A percentile compares a stretch with the other conserved stretches of the same genome.
Conservation (phyloP, 768 basidiomycete species). For the Tricholoma furcatifolium region DNA sequence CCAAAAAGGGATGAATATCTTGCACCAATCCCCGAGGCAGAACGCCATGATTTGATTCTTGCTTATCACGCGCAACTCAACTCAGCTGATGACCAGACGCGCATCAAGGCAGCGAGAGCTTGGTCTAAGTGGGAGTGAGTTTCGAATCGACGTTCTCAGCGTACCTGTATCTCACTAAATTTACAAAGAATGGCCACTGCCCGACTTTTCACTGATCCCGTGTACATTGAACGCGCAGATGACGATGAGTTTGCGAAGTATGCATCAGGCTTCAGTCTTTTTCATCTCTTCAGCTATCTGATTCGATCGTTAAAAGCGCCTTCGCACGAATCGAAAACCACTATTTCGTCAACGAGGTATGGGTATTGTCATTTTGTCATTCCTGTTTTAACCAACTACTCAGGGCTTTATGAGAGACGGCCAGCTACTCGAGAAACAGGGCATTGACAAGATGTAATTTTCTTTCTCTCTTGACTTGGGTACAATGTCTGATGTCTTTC, state of each 20-base stretch:
- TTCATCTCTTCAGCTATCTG: background rate
- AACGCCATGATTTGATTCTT: slow-evolving; percentile 75
- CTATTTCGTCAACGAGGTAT: slow-evolving; percentile 80
- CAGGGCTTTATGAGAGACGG: slow-evolving; percentile 89
- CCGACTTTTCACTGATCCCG: slow-evolving; percentile 67
- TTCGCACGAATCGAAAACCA: slow-evolving; percentile 91
- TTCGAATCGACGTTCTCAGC: background rate
- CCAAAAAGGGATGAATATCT: slow-evolving; percentile 75
- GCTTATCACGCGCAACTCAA: slow-evolving; percentile 85
- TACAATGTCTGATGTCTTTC: background rate
- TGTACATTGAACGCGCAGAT: slow-evolving; percentile 64
- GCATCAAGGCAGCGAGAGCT: slow-evolving; percentile 72
- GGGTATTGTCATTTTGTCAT: slow-evolving; percentile 13
- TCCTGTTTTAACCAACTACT: background rate
- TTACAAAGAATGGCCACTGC: slow-evolving; percentile 75
- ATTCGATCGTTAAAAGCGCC: slow-evolving; percentile 45
- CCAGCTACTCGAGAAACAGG: slow-evolving; percentile 78
- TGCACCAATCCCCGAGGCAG: slow-evolving; percentile 74
- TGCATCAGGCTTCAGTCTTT: slow-evolving; percentile 18
- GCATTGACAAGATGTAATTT: slow-evolving; percentile 83
- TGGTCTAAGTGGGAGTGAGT: slow-evolving; percentile 93
- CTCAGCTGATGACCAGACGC: slow-evolving; percentile 63
- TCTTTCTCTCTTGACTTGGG: background rate
- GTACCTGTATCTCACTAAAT: background rate
- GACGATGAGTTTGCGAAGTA: slow-evolving; percentile 77